Evolutionary conservation across 1,139 yeast genomes (phyloP).

Genomic region (Yarrowia galli): DNA sequence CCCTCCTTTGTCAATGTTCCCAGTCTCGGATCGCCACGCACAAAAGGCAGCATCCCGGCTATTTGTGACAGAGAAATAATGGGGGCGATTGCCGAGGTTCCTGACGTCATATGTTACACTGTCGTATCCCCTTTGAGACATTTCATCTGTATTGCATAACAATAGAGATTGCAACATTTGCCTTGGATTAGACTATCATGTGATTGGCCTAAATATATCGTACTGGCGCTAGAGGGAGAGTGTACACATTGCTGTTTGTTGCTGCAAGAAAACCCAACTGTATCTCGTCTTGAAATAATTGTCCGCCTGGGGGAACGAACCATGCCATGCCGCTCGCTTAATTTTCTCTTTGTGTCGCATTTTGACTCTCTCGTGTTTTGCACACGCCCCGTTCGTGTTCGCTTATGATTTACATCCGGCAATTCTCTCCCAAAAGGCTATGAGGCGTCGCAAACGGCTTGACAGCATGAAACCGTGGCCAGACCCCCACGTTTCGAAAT

Average conservation of each 20-base stretch:
- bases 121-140: constrained; percentile 19
- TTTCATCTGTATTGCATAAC: constrained; percentile 31
- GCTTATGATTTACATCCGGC: constrained; percentile 1
- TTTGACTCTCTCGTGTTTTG: constrained; percentile 8
- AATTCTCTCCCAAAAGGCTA: constrained; percentile 10
- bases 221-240: neutral
- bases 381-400: constrained; percentile 1
- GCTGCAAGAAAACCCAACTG: neutral
- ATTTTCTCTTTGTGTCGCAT: neutral
- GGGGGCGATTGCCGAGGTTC: neutral
- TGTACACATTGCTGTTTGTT: neutral
- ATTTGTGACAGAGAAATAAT: neutral
- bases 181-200: neutral
- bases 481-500: constrained; percentile 16
- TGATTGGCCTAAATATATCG: neutral
- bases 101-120: constrained; percentile 10
- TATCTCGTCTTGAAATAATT: neutral
- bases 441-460: constrained; percentile 6
- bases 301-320: neutral
- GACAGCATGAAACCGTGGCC: neutral
- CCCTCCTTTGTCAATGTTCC: too few species aligned
- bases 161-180: constrained; percentile 21
- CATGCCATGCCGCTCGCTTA: constrained; percentile 1
- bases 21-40: too few species aligned
- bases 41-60: too few species aligned